These are phyloP conservation scores for Somion occarium DNA, from an alignment of 1,284 basidiomycete genomes.

Conservation along the genomic window DNA sequence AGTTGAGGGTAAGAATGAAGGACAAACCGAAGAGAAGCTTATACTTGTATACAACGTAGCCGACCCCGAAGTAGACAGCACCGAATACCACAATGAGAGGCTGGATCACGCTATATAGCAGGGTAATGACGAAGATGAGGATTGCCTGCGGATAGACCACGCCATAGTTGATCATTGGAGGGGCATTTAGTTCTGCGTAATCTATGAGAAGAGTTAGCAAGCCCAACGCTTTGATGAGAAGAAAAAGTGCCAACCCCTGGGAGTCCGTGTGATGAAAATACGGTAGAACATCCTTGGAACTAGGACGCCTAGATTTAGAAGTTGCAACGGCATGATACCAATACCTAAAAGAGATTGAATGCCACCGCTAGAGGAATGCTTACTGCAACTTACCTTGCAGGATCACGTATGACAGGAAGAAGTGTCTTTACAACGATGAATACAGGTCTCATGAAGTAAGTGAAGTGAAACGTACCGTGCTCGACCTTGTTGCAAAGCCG, in stretches of 20 bases:
- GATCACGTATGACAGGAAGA: slow-evolving; percentile 95
- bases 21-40: slow-evolving; percentile 86
- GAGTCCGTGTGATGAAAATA: slow-evolving; percentile 76
- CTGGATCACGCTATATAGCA: slow-evolving; percentile 93
- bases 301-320: slow-evolving; percentile 85
- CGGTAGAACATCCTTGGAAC: slow-evolving; percentile 72
- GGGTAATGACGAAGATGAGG: slow-evolving; percentile 90
- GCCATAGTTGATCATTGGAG: slow-evolving; percentile 95
- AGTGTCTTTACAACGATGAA: slow-evolving; percentile 51
- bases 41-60: slow-evolving; percentile 96
- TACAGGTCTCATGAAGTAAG: slow-evolving; percentile 18
- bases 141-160: slow-evolving; percentile 92
- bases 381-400: slow-evolving; percentile 63
- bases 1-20: not conserved
- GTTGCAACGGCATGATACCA: slow-evolving; percentile 92
- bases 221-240: slow-evolving; percentile 2
- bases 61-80: slow-evolving; percentile 90
- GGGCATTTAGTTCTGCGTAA: slow-evolving; percentile 94
- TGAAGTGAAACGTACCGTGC: slow-evolving; percentile 44
- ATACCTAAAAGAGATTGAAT: slow-evolving; percentile 45
- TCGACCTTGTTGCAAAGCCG: slow-evolving; percentile 69
- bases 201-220: slow-evolving; percentile 41
- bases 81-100: slow-evolving; percentile 94
- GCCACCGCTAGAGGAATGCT: not conserved
- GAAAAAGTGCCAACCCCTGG: slow-evolving; percentile 68